A percentile compares a stretch with the other conserved stretches of the same genome.
Conservation (phyloP, 1,139 yeast genomes). For the Debaryomyces psychrophilus region DNA sequence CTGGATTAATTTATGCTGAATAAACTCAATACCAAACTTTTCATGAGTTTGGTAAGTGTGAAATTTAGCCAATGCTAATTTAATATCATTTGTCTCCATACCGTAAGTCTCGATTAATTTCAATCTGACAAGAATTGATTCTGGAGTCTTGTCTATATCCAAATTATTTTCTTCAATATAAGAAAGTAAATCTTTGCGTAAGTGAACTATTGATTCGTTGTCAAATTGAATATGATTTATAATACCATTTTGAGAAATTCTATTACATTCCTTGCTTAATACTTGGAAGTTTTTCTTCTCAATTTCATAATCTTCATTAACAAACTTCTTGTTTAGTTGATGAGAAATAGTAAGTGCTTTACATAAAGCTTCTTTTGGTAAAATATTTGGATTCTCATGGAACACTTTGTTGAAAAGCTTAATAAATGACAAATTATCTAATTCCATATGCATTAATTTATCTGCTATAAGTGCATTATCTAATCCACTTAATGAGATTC, state of each 20-base stretch:
- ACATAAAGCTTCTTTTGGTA: constrained; percentile 6
- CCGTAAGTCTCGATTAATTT: constrained; percentile 43
- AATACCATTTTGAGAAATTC: constrained; percentile 11
- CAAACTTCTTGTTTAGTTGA: neutral
- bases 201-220: neutral
- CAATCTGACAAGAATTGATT: constrained; percentile 31
- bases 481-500: neutral
- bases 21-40: constrained; percentile 38
- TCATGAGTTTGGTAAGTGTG: constrained; percentile 42
- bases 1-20: constrained; percentile 33
- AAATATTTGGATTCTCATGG: neutral
- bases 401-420: constrained; percentile 11
- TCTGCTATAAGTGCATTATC: neutral
- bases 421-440: constrained; percentile 7
- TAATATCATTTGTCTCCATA: constrained; percentile 32
- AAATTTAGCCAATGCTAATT: constrained; percentile 32
- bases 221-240: neutral
- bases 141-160: constrained; percentile 30
- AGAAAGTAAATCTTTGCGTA: constrained; percentile 8
- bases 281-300: constrained; percentile 9
- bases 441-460: constrained; percentile 6
- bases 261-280: constrained; percentile 3
- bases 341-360: constrained; percentile 2
- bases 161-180: constrained; percentile 27
- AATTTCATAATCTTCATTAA: neutral